Base-by-base conservation (phyloP, 345 rosid species). In the Eutrema yunnanense region DNA sequence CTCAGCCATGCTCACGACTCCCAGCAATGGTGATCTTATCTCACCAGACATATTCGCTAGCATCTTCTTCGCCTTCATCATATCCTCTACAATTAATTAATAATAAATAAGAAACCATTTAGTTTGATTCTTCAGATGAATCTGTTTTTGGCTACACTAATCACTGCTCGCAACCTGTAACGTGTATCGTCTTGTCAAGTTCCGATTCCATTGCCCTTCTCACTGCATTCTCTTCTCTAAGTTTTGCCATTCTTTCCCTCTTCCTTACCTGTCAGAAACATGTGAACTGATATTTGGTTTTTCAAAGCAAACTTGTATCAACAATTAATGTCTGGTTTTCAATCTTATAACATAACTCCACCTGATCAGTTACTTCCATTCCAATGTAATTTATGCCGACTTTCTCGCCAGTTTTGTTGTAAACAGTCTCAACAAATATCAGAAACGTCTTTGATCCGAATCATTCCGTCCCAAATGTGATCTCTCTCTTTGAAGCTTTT, bases 361-460 rank as follows among this genome's bases (percentile, higher is more conserved):
- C 92, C 92, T 90, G 96, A 78, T 90, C 96, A 34, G 91, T 86
- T 33, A 88, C 81, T 36, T 90, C 96, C 96, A 90, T 90, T 62
- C 91, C 96, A 87, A 90, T 85, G 19, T 88, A 90, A 67, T 90
- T 90, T 75, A 90, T 75, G 36, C 96, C 96, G 67, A 88, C 85
- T 7, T 89, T 88, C 69, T 87, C 91, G 62, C 90, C 91, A 70
- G 88, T 71, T 75, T 88, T 88, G 86, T 84, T 88, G 48, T 85
- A 88, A 41, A 90, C 96, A 13, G 96, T 91, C 54, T 86, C 90
- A 26, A 90, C 96, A 41, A 81, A 85, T 41, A 41, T 41, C 44
- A 41, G 13, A 55, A 91, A 91, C 26, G 91, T 91, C 77, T 88
- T 88, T 22, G 81, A 76, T 14, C 97, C 96, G 84, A 41, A 41